phyloP scores from a whole-genome alignment of 768 basidiomycete genomes.

The Aureoboletus auriporus region DNA sequence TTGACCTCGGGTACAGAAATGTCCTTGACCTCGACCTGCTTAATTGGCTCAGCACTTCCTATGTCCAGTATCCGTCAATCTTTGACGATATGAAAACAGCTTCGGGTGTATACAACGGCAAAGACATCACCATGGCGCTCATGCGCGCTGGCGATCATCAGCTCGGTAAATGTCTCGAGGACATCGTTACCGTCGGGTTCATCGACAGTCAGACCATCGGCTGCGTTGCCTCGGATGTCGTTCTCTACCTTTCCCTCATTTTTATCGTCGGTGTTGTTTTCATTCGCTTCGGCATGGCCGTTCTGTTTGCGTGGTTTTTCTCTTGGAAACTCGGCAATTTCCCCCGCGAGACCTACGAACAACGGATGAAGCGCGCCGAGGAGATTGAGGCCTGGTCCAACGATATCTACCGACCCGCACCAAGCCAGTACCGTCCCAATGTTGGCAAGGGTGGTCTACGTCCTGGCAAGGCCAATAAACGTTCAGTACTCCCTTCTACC shows the following conservation, averaged over 20 bases:
- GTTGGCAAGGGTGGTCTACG: slow-evolving; percentile 69
- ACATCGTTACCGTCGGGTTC: slow-evolving; percentile 85
- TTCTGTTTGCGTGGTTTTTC: slow-evolving; percentile 97
- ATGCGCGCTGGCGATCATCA: slow-evolving; percentile 64
- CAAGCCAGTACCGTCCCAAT: slow-evolving; percentile 86
- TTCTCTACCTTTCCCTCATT: slow-evolving; percentile 90
- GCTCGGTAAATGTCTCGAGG: slow-evolving; percentile 79
- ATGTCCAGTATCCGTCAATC: slow-evolving; percentile 78
- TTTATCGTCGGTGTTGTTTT: slow-evolving; percentile 97
- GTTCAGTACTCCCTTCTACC: slow-evolving; percentile 59
- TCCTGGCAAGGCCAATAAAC: slow-evolving; percentile 45
- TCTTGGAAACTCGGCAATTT: slow-evolving; percentile 95
- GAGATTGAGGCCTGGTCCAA: slow-evolving; percentile 97
- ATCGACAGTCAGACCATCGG: slow-evolving; percentile 94
- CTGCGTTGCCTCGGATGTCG: slow-evolving; percentile 92
- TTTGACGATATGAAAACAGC: slow-evolving; percentile 74
- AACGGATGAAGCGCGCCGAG: slow-evolving; percentile 82
- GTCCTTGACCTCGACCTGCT: slow-evolving; percentile 90
- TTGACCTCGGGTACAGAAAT: slow-evolving; percentile 39
- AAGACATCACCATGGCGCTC: slow-evolving; percentile 86
- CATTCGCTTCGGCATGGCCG: slow-evolving; percentile 95
- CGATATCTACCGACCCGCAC: slow-evolving; percentile 93
- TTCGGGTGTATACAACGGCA: slow-evolving; percentile 72
- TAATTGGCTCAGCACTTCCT: slow-evolving; percentile 74
- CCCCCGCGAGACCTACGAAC: slow-evolving; percentile 86